phyloP scores from a whole-genome alignment of 2,329 filamentous ascomycete species.

The Samsoniella hepiali region DNA sequence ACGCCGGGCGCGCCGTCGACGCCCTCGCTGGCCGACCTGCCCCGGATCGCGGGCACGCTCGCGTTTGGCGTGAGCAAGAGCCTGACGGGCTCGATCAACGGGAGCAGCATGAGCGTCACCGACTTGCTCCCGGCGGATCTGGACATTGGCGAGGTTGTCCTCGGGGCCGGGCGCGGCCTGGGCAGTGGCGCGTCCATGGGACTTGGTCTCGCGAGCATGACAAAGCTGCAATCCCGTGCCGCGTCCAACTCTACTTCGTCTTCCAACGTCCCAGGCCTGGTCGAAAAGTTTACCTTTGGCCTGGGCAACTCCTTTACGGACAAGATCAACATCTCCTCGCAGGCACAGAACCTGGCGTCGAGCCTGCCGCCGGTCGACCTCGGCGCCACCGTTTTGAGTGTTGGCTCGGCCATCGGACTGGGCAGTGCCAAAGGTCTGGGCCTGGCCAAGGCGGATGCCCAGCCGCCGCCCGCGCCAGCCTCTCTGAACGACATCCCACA shows the following conservation, averaged over 20 bases:
- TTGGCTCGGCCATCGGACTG: conserved; percentile 22
- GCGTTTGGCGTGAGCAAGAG: conserved; percentile 13
- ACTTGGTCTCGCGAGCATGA: not conserved
- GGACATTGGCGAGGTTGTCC: not conserved
- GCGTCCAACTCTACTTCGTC: not conserved
- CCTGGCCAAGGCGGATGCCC: conserved; percentile 20
- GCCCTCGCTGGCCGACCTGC: not conserved
- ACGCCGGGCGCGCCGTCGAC: not conserved
- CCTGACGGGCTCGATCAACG: conserved; percentile 1
- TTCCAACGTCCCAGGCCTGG: not conserved
- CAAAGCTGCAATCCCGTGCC: not conserved
- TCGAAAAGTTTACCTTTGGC: conserved; percentile 8
- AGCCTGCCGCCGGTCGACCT: conserved; percentile 19
- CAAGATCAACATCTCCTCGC: conserved; percentile 13
- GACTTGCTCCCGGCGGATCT: not conserved
- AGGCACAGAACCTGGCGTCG: conserved; percentile 12
- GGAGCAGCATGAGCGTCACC: not conserved
- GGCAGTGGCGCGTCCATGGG: conserved; percentile 2
- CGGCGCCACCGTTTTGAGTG: conserved; percentile 19
- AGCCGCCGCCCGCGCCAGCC: conserved; percentile 4
- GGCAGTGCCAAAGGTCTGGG: conserved; percentile 22
- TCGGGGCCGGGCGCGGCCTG: conserved; percentile 7
- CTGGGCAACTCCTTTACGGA: conserved; percentile 13
- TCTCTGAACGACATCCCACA: conserved; percentile 20
- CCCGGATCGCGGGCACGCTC: conserved; percentile 4